A percentile compares a stretch with the other conserved stretches of the same genome.
phyloP scores from a whole-genome alignment of 768 basidiomycete genomes.

The Leccinellum albellum region DNA sequence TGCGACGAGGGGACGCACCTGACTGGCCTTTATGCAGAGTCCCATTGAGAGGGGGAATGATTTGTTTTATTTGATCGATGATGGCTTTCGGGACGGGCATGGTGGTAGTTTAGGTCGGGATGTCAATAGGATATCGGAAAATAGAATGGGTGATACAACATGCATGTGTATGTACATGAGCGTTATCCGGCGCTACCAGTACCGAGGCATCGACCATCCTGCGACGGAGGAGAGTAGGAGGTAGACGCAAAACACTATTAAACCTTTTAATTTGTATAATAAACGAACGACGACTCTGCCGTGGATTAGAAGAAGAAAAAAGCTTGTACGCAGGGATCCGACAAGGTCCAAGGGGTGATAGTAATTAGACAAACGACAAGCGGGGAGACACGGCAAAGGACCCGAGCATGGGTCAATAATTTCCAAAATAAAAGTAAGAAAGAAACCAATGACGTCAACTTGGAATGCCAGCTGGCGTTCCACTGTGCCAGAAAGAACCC shows the following conservation, averaged over 20 bases:
- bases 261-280: conserved; percentile 20
- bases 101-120: background rate
- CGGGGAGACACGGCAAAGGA: background rate
- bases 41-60: conserved; percentile 89
- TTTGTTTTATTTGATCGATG: conserved; percentile 67
- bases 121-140: conserved; percentile 19
- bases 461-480: conserved; percentile 18
- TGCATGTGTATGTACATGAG: conserved; percentile 16
- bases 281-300: conserved; percentile 7
- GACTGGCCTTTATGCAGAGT: conserved; percentile 94
- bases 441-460: conserved; percentile 14
- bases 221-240: background rate
- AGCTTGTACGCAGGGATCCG: conserved; percentile 13
- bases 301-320: conserved; percentile 3
- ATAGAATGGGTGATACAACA: conserved; percentile 25
- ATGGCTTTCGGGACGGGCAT: conserved; percentile 65
- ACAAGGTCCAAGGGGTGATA: conserved; percentile 27
- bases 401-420: conserved; percentile 26
- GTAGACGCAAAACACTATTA: conserved; percentile 25
- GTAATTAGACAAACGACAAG: conserved; percentile 16
- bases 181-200: conserved; percentile 12
- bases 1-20: conserved; percentile 42
- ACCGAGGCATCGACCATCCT: conserved; percentile 1
- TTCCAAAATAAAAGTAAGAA: conserved; percentile 32
- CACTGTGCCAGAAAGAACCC: conserved; percentile 53